Conservation (phyloP, 306 rosid species). For the Oxytropis ochrocephala region DNA sequence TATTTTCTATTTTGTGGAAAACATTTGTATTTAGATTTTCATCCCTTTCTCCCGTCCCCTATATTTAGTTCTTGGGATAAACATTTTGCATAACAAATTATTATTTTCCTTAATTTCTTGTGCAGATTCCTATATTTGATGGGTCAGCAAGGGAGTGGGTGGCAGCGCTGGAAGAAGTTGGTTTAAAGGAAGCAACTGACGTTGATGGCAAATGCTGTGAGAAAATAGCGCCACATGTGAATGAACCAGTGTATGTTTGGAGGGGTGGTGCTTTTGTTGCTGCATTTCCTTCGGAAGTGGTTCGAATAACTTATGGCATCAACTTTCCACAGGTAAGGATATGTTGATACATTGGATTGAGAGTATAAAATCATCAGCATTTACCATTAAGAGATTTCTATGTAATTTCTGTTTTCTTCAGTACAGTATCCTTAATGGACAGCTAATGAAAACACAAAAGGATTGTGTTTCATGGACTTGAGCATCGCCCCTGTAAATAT, state of each 20-base stretch:
- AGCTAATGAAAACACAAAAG: neutral
- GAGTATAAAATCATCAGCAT: conserved; percentile 6
- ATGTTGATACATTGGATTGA: conserved; percentile 1
- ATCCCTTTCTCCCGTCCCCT: neutral
- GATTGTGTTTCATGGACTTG: neutral
- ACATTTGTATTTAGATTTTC: neutral
- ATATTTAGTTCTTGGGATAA: neutral
- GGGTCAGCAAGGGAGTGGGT: conserved; percentile 90
- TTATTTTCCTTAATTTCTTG: conserved; percentile 2
- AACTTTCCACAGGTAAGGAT: conserved; percentile 64
- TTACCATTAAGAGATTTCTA: neutral
- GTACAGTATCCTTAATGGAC: neutral
- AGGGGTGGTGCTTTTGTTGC: conserved; percentile 67
- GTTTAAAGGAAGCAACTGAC: conserved; percentile 57
- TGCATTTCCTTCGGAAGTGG: conserved; percentile 62
- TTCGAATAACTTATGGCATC: conserved; percentile 68
- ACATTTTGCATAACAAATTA: conserved; percentile 9
- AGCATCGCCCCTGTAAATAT: neutral
- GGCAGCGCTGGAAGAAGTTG: conserved; percentile 58
- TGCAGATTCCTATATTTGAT: conserved; percentile 86
- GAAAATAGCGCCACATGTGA: conserved; percentile 60
- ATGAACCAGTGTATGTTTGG: conserved; percentile 58
- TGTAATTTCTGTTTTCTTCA: neutral
- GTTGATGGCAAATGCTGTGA: conserved; percentile 44
- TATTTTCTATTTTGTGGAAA: conserved; percentile 6